Evolutionary conservation across 2,329 filamentous ascomycete species (phyloP).

Genomic region (Colletotrichum sp.): DNA sequence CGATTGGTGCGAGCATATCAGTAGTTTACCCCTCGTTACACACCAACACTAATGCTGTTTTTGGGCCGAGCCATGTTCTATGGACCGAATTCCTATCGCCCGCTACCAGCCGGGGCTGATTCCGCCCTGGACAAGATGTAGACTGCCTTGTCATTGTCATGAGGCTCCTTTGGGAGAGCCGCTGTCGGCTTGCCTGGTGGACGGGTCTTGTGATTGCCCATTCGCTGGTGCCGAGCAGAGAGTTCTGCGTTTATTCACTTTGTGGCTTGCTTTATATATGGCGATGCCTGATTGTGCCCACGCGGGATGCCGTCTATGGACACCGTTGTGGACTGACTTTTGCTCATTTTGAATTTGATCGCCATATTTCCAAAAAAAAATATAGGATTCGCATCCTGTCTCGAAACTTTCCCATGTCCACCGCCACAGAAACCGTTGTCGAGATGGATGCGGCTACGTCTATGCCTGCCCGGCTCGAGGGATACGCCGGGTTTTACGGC

Average conservation of each 20-base stretch:
- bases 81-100: not conserved
- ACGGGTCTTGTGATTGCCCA: not conserved
- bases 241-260: not conserved
- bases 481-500: slow-evolving; percentile 33
- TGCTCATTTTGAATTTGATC: not conserved
- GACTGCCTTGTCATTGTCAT: slow-evolving; percentile 10
- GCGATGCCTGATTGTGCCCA: not conserved
- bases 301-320: not conserved
- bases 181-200: not conserved
- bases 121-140: not conserved
- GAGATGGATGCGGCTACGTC: not conserved
- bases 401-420: not conserved
- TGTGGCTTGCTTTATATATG: not conserved
- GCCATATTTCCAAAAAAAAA: not conserved
- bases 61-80: not conserved
- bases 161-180: not conserved
- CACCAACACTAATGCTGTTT: not conserved
- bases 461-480: slow-evolving; percentile 19
- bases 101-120: slow-evolving; percentile 5
- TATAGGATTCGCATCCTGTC: not conserved
- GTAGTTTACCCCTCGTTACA: not conserved
- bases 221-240: not conserved
- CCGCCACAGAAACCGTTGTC: not conserved
- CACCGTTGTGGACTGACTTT: not conserved
- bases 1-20: not conserved